A percentile compares a stretch with the other conserved stretches of the same genome.
phyloP scores from a whole-genome alignment of 805 yeast genomes.

The Brettanomyces anomalus region DNA sequence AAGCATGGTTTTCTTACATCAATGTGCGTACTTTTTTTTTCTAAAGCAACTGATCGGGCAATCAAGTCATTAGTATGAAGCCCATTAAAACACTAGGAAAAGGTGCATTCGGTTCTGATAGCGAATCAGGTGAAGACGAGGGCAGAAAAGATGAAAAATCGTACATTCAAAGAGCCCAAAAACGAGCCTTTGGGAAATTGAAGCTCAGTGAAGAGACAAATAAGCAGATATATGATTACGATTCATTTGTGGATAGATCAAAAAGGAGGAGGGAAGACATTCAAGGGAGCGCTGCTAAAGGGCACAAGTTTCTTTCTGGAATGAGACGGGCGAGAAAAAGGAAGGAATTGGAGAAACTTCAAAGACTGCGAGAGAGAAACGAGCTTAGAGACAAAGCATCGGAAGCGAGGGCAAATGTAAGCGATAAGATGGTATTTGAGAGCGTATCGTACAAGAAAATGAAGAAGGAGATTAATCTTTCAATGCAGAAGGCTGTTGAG shows the following conservation, averaged over 20 bases:
- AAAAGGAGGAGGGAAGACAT: slow-evolving; percentile 10
- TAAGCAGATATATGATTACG: slow-evolving; percentile 28
- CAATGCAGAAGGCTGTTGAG: background rate
- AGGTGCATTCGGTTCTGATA: background rate
- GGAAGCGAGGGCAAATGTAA: background rate
- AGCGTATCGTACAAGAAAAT: background rate
- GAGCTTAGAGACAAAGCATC: background rate
- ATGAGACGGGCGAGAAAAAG: slow-evolving; percentile 35
- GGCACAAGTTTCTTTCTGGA: slow-evolving; percentile 25
- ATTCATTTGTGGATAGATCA: slow-evolving; percentile 38
- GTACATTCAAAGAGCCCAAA: background rate
- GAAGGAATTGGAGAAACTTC: slow-evolving; percentile 37
- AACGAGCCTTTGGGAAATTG: background rate
- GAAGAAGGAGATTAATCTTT: background rate
- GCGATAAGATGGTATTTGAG: background rate
- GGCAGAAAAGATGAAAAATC: background rate
- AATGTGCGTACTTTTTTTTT: background rate
- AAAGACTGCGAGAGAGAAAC: slow-evolving; percentile 26
- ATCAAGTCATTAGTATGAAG: background rate
- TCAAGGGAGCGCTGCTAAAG: background rate
- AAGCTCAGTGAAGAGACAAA: slow-evolving; percentile 1
- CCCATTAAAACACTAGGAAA: background rate
- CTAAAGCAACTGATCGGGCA: background rate
- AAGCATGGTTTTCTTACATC: too few species aligned
- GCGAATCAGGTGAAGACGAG: background rate